phyloP scores from a whole-genome alignment of 108 stramenopile species.

The Mayamaea pseudoterrestris region DNA sequence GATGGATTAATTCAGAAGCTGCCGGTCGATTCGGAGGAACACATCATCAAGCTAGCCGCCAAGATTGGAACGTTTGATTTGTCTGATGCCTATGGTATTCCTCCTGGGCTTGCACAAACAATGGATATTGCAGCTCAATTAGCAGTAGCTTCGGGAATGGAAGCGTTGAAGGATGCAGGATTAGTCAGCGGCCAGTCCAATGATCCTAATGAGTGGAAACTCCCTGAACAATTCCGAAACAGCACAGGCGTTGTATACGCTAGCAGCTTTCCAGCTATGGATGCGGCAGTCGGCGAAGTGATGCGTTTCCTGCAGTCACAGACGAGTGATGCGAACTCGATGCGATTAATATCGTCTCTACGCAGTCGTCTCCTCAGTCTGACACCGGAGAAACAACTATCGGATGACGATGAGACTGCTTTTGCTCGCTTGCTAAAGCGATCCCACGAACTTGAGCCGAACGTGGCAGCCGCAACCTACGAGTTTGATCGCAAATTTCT shows the following conservation, averaged over 20 bases:
- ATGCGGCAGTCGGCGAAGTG: slow-evolving; percentile 93
- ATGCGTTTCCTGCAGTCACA: slow-evolving; percentile 86
- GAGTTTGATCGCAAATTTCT: slow-evolving; percentile 96
- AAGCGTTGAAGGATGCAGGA: slow-evolving; percentile 89
- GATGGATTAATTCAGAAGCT: slow-evolving; percentile 49
- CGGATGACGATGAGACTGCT: slow-evolving; percentile 76
- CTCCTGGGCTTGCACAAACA: slow-evolving; percentile 77
- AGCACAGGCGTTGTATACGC: slow-evolving; percentile 92
- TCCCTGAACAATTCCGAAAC: slow-evolving; percentile 87
- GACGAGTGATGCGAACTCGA: slow-evolving; percentile 65
- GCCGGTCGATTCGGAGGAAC: slow-evolving; percentile 36
- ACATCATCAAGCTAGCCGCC: slow-evolving; percentile 83
- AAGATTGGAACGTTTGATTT: slow-evolving; percentile 75
- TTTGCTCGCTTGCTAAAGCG: slow-evolving; percentile 65
- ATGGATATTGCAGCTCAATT: slow-evolving; percentile 96
- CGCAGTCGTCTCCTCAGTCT: slow-evolving; percentile 62
- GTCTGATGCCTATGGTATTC: slow-evolving; percentile 73
- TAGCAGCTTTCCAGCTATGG: slow-evolving; percentile 92
- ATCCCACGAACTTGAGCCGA: slow-evolving; percentile 40
- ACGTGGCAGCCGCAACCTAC: slow-evolving; percentile 31
- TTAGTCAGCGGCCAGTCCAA: slow-evolving; percentile 69
- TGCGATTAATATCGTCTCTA: slow-evolving; percentile 67
- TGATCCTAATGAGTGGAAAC: slow-evolving; percentile 73
- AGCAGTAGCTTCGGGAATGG: slow-evolving; percentile 90
- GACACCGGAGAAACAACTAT: slow-evolving; percentile 47